phyloP scores from a whole-genome alignment of 2,329 filamentous ascomycete species.

The Rutstroemia sp. region DNA sequence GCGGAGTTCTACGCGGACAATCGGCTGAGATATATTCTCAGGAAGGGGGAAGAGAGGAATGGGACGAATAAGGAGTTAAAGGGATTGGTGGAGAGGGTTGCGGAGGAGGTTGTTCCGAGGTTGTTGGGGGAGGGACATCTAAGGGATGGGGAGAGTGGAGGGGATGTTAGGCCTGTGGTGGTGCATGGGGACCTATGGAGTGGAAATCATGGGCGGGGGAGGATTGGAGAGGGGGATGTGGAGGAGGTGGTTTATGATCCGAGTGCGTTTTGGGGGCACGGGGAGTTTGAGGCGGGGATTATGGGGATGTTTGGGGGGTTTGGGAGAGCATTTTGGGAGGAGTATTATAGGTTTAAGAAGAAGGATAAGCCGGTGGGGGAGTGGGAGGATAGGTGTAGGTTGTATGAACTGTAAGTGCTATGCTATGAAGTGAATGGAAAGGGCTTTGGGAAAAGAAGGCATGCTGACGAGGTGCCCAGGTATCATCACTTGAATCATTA shows the following conservation, averaged over 20 bases:
- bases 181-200: constrained; percentile 93
- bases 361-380: constrained; percentile 75
- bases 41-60: constrained; percentile 49
- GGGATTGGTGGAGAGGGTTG: constrained; percentile 56
- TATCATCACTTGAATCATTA: constrained; percentile 85
- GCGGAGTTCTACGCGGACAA: constrained; percentile 78
- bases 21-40: constrained; percentile 59
- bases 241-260: constrained; percentile 82
- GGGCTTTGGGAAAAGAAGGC: background rate
- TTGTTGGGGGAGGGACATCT: constrained; percentile 65
- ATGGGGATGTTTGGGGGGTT: constrained; percentile 98
- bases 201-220: constrained; percentile 67
- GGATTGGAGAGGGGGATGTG: constrained; percentile 44
- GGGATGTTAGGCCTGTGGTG: constrained; percentile 65
- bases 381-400: constrained; percentile 71
- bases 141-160: constrained; percentile 36
- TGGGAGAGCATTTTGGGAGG: constrained; percentile 59
- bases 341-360: constrained; percentile 68
- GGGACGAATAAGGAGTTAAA: constrained; percentile 57
- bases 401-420: constrained; percentile 72
- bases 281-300: constrained; percentile 85
- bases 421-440: background rate
- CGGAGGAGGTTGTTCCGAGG: constrained; percentile 59
- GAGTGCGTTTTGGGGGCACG: constrained; percentile 74
- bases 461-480: constrained; percentile 33